These are phyloP conservation scores for Cerioporus squamosus DNA, from an alignment of 1,284 basidiomycete species.

Conservation along the genomic window DNA sequence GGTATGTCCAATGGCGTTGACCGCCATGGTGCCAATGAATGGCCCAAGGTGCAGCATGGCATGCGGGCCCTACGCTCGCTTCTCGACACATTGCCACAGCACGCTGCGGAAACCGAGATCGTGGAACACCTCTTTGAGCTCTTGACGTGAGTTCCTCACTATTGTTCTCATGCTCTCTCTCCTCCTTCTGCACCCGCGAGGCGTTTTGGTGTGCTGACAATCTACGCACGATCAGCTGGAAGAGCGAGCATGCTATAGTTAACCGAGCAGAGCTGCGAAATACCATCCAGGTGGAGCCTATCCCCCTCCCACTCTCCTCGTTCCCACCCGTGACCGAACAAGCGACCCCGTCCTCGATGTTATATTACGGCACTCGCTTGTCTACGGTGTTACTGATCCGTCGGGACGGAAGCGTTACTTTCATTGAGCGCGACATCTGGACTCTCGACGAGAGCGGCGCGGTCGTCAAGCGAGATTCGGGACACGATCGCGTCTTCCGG, in stretches of 20 bases:
- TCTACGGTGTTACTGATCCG: slow-evolving; percentile 73
- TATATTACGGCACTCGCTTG: slow-evolving; percentile 71
- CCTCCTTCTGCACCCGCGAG: slow-evolving; percentile 7
- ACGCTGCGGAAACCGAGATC: slow-evolving; percentile 53
- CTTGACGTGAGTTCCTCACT: slow-evolving; percentile 61
- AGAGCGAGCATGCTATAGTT: slow-evolving; percentile 42
- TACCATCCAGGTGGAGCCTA: slow-evolving; percentile 64
- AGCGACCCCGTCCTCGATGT: slow-evolving; percentile 8
- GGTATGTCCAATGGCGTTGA: slow-evolving; percentile 79
- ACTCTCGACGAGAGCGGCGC: slow-evolving; percentile 40
- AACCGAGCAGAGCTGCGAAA: slow-evolving; percentile 58
- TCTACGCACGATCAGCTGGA: slow-evolving; percentile 34
- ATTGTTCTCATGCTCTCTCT: slow-evolving; percentile 14
- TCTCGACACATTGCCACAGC: slow-evolving; percentile 38
- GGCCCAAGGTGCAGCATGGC: slow-evolving; percentile 77
- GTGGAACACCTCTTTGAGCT: slow-evolving; percentile 62
- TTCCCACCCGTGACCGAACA: slow-evolving; percentile 9
- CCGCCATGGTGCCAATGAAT: slow-evolving; percentile 54
- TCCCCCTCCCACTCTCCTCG: slow-evolving; percentile 26
- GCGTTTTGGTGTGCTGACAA: neutral
- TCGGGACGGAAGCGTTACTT: slow-evolving; percentile 61
- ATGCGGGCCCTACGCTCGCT: slow-evolving; percentile 47
- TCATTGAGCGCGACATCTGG: slow-evolving; percentile 78
- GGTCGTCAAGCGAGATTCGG: slow-evolving; percentile 39
- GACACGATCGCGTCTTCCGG: slow-evolving; percentile 54